Percentiles rank a stretch among this genome's conserved stretches.
These are phyloP conservation scores for Arthrobotrys sphaeroides DNA, from an alignment of 2,329 filamentous ascomycete genomes.

Conservation along the genomic window DNA sequence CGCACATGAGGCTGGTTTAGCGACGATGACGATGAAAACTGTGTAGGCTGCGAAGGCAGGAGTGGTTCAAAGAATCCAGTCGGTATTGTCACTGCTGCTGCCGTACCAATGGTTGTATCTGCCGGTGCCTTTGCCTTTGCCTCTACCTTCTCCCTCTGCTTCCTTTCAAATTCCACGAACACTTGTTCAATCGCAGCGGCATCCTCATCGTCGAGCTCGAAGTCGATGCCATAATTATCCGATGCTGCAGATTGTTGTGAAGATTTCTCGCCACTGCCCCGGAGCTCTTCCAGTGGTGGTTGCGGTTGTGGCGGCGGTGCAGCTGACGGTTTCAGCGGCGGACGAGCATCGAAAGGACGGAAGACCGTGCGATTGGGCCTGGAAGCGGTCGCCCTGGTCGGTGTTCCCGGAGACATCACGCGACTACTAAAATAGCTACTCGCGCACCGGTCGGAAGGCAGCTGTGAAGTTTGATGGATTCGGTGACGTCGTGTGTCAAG, in stretches of 20 bases:
- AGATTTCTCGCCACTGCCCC: neutral
- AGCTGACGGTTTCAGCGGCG: neutral
- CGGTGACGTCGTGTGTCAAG: slow-evolving; percentile 5
- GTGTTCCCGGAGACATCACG: slow-evolving; percentile 48
- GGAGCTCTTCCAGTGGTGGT: too few relatives aligned
- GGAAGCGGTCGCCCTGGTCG: slow-evolving; percentile 17
- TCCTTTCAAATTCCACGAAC: slow-evolving; percentile 35
- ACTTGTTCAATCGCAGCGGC: slow-evolving; percentile 44
- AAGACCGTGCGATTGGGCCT: slow-evolving; percentile 38
- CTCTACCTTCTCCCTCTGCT: slow-evolving; percentile 11
- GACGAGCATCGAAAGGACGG: slow-evolving; percentile 26
- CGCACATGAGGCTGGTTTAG: neutral
- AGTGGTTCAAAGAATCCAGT: neutral
- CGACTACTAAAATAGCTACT: slow-evolving; percentile 6
- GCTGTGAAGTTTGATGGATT: neutral
- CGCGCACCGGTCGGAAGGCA: slow-evolving; percentile 19
- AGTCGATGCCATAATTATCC: slow-evolving; percentile 49
- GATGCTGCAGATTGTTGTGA: slow-evolving; percentile 15
- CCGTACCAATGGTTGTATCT: neutral
- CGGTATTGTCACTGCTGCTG: neutral
- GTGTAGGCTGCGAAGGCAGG: neutral
- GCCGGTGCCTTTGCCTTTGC: neutral
- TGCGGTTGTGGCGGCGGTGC: neutral
- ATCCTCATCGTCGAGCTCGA: slow-evolving; percentile 48
- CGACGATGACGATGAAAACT: neutral